Evolutionary conservation across 306 rosid genomes (phyloP).

Genomic region (Begonia fuchsioides): DNA sequence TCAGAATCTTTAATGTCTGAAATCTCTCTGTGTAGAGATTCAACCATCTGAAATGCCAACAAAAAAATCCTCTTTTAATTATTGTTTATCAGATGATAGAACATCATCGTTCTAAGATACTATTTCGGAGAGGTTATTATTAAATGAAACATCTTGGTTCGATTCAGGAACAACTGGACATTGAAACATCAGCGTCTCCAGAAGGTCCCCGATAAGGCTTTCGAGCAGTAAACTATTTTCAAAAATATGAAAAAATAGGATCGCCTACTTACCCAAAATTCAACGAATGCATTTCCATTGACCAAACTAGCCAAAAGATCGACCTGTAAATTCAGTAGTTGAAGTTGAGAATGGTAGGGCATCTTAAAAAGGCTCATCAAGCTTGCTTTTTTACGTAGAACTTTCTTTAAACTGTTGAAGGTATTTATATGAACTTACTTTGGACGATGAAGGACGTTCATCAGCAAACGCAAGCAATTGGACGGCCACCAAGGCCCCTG

Average conservation of each 20-base stretch:
- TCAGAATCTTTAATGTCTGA: slow-evolving; percentile 17
- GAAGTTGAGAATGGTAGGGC: not conserved
- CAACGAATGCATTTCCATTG: slow-evolving; percentile 25
- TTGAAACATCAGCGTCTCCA: too few relatives aligned
- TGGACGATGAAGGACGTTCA: not conserved
- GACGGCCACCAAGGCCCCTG: not conserved
- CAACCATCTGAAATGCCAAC: slow-evolving; percentile 18
- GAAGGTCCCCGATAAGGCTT: too few relatives aligned
- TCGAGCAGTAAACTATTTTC: too few relatives aligned
- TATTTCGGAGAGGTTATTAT: too few relatives aligned
- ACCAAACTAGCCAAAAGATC: slow-evolving; percentile 22
- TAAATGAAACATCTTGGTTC: too few relatives aligned
- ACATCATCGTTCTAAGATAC: not conserved
- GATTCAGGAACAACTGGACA: too few relatives aligned
- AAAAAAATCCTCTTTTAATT: not conserved
- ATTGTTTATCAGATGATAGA: too few relatives aligned
- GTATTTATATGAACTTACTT: not conserved
- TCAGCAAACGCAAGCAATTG: not conserved
- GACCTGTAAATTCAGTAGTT: slow-evolving; percentile 12
- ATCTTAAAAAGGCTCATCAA: not conserved
- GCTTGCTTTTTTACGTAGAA: too few relatives aligned
- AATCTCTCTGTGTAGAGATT: slow-evolving; percentile 22
- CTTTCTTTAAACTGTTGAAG: too few relatives aligned
- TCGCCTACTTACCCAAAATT: slow-evolving; percentile 19
- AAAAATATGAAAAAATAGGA: too few relatives aligned